Percentiles rank a stretch among this genome's conserved stretches.
These are phyloP conservation scores for Lecanicillium sp. DNA, from an alignment of 2,329 filamentous ascomycete genomes.

Conservation along the genomic window DNA sequence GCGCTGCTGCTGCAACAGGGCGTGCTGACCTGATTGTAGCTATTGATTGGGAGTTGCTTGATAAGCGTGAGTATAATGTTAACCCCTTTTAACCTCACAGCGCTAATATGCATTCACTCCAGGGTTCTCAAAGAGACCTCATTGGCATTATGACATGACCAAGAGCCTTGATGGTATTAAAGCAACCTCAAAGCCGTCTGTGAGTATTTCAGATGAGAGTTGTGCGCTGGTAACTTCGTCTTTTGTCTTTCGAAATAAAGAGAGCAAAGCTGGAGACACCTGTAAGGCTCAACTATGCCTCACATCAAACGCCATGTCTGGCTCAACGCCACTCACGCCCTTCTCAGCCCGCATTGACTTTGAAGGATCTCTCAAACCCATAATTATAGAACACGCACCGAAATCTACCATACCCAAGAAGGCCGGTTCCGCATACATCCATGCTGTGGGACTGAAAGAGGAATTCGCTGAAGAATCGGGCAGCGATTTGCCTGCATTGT, in stretches of 20 bases:
- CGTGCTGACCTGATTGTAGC: slow-evolving; percentile 49
- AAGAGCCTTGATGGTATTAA: slow-evolving; percentile 45
- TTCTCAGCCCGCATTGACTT: slow-evolving; percentile 46
- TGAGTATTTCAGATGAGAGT: slow-evolving; percentile 42
- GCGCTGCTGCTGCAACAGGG: slow-evolving; percentile 43
- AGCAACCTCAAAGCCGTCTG: slow-evolving; percentile 34
- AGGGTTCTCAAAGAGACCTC: slow-evolving; percentile 46
- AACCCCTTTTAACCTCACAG: neutral
- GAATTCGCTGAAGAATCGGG: slow-evolving; percentile 18
- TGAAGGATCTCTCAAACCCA: slow-evolving; percentile 46
- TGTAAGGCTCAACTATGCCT: slow-evolving; percentile 50
- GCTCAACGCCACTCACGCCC: slow-evolving; percentile 43
- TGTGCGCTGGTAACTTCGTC: slow-evolving; percentile 45
- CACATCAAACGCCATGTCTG: slow-evolving; percentile 44
- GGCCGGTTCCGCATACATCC: slow-evolving; percentile 15
- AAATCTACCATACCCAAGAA: slow-evolving; percentile 8
- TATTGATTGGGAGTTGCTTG: slow-evolving; percentile 58
- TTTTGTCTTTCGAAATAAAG: slow-evolving; percentile 49
- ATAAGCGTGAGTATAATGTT: slow-evolving; percentile 38
- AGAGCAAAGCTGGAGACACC: slow-evolving; percentile 53
- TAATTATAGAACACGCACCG: slow-evolving; percentile 40
- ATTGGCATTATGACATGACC: slow-evolving; percentile 54
- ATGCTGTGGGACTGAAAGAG: slow-evolving; percentile 21
- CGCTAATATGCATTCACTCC: neutral
- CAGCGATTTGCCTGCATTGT: slow-evolving; percentile 24